phyloP scores from a whole-genome alignment of 805 yeast genomes.

The Myxozyma neglecta region DNA sequence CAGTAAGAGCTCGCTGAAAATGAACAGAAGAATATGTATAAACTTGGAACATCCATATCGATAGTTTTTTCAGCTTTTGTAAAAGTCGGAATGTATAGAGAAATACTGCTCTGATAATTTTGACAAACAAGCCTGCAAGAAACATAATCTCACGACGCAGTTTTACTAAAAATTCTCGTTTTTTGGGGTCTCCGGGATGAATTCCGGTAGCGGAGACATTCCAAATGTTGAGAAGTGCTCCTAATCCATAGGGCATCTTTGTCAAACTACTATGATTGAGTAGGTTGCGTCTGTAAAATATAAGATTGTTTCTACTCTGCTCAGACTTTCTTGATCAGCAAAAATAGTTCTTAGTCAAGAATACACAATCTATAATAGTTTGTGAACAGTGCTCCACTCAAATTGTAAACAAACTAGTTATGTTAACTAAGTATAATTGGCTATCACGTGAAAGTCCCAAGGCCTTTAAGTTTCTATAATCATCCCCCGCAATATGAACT shows the following conservation, averaged over 20 bases:
- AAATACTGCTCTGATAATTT: background rate
- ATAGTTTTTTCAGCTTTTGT: background rate
- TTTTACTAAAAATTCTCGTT: background rate
- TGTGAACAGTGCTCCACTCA: no score
- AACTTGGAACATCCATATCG: background rate
- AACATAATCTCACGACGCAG: background rate
- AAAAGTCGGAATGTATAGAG: background rate
- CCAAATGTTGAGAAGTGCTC: background rate
- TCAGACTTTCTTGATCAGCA: no score
- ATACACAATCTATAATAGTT: no score
- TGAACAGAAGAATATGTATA: background rate
- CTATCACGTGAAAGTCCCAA: no score
- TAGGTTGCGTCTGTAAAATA: no score
- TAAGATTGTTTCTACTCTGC: no score
- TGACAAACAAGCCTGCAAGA: background rate
- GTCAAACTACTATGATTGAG: background rate
- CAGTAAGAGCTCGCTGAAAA: no score
- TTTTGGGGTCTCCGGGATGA: constrained; percentile 1
- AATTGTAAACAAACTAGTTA: no score
- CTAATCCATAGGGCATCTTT: background rate
- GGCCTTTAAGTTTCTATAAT: no score
- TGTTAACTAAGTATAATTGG: no score
- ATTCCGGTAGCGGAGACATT: background rate
- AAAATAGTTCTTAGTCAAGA: no score
- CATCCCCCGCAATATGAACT: no score